Evolutionary conservation across 1,139 yeast species (phyloP), one percentile per base, ranked within the genome.

Genomic region (Casaregolazyma lundiana): DNA sequence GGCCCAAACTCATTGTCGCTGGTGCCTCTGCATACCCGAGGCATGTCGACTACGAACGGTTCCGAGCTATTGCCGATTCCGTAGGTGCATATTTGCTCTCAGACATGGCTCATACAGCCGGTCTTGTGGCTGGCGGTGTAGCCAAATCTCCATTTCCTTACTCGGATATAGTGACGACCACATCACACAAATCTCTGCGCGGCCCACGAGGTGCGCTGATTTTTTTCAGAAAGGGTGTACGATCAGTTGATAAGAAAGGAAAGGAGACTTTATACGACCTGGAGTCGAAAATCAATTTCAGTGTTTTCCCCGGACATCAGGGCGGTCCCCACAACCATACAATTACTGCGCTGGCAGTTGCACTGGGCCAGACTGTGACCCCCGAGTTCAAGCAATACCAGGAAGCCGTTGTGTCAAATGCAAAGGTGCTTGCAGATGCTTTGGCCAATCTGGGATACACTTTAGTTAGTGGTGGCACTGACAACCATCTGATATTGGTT

Each of bases 291-390:
- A 90, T 92, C 72, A 92, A 92, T 80, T 92, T 92, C 70, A 89
- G 97, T 7, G 97, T 92, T 54, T 92, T 92, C 90, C 98, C 98
- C 60, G 97, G 97, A 61, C 97, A 92, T 72, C 98, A 92, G 76
- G 98, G 98, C 76, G 98, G 98, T 67, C 98, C 98, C 58, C 97
- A 92, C 72, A 92, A 92, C 76, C 97, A 92, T 75, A 92, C 97
- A 60, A 92, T 92, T 66, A 84, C 97, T 54, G 98, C 97, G 41
- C 77, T 92, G 64, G 97, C 97, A 39, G 90, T 94, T 54, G 98
- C 98, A 52, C 78, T 92, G 65, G 88, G 87, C 69, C 98, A 92
- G 73, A 95, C 96, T 51, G 79, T 82, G 51, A 79, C 94, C 46
- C 95, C 95, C 48, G 96, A 88, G 69, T 92, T 87, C 74, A 87